Percentiles rank a stretch among this genome's conserved stretches.
phyloP scores from a whole-genome alignment of 1,284 basidiomycete species.

The Apiotrichum laibachii region DNA sequence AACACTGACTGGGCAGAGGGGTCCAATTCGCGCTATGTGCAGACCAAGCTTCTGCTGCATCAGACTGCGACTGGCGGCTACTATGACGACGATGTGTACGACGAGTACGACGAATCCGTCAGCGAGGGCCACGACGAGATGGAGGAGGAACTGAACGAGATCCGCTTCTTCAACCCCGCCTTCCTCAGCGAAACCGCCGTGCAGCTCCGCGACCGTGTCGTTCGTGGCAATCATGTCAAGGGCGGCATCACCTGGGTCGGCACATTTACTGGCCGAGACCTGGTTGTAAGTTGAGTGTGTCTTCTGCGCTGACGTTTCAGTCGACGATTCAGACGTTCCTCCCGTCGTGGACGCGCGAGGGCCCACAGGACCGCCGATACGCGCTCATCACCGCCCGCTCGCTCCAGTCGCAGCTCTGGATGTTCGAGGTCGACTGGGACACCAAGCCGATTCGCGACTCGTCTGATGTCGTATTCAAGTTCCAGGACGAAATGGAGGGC shows the following conservation, averaged over 20 bases:
- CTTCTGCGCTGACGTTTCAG: conserved; percentile 46
- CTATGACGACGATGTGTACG: conserved; percentile 51
- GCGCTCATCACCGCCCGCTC: conserved; percentile 83
- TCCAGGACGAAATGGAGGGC: conserved; percentile 77
- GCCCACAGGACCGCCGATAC: conserved; percentile 68
- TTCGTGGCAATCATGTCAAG: conserved; percentile 81
- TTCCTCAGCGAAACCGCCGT: conserved; percentile 84
- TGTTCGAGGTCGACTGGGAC: conserved; percentile 97
- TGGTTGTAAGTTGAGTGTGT: conserved; percentile 65
- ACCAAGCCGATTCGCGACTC: conserved; percentile 78
- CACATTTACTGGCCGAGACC: conserved; percentile 87
- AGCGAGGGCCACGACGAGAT: conserved; percentile 54
- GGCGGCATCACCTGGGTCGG: conserved; percentile 79
- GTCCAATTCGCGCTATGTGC: conserved; percentile 43
- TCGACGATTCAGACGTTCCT: conserved; percentile 78
- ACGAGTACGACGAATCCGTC: conserved; percentile 55
- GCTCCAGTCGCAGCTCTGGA: conserved; percentile 87
- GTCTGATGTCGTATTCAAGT: conserved; percentile 93
- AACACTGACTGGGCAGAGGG: conserved; percentile 31
- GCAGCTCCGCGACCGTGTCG: conserved; percentile 79
- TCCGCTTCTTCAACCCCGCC: conserved; percentile 78
- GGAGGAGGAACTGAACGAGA: conserved; percentile 64
- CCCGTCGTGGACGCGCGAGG: conserved; percentile 67
- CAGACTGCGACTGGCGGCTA: conserved; percentile 33
- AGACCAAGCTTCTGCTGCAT: conserved; percentile 49